A percentile compares a stretch with the other conserved stretches of the same genome.
These are phyloP conservation scores for Rhizopogon vulgaris DNA, from an alignment of 768 basidiomycete genomes.

Conservation along the genomic window DNA sequence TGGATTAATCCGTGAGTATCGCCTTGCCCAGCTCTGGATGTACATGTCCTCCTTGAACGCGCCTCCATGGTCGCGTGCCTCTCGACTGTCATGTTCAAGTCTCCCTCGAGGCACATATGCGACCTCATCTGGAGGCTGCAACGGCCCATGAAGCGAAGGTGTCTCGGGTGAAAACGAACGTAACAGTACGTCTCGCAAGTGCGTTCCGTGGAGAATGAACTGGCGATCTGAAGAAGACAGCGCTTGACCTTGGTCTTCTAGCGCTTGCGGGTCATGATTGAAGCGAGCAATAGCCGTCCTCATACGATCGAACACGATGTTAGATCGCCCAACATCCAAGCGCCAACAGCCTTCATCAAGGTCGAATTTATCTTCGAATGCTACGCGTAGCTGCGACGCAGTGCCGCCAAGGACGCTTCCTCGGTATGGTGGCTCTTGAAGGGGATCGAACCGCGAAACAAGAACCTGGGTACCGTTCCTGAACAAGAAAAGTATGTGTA, in stretches of 20 bases:
- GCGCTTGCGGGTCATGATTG: conserved; percentile 42
- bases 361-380: conserved; percentile 47
- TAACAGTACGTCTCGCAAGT: conserved; percentile 66
- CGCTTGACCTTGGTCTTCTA: conserved; percentile 24
- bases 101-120: conserved; percentile 31
- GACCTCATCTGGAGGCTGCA: conserved; percentile 36
- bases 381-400: conserved; percentile 48
- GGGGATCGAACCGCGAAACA: conserved; percentile 57
- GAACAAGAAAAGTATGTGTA: conserved; percentile 1
- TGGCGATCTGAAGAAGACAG: conserved; percentile 33
- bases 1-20: conserved; percentile 57
- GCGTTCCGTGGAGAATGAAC: conserved; percentile 61
- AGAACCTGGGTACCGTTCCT: conserved; percentile 71
- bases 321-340: conserved; percentile 66
- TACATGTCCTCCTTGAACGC: conserved; percentile 67
- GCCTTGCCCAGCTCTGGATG: conserved; percentile 75
- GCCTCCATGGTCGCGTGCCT: conserved; percentile 27
- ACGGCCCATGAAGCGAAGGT: conserved; percentile 17
- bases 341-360: conserved; percentile 47
- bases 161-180: conserved; percentile 40
- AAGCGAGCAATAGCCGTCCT: conserved; percentile 55
- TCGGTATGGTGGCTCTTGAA: conserved; percentile 43
- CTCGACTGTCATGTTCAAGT: conserved; percentile 31
- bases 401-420: conserved; percentile 51
- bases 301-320: conserved; percentile 66